A percentile compares a stretch with the other conserved stretches of the same genome.
Conservation (phyloP, 768 basidiomycete species). For the Suillus brevipes region DNA sequence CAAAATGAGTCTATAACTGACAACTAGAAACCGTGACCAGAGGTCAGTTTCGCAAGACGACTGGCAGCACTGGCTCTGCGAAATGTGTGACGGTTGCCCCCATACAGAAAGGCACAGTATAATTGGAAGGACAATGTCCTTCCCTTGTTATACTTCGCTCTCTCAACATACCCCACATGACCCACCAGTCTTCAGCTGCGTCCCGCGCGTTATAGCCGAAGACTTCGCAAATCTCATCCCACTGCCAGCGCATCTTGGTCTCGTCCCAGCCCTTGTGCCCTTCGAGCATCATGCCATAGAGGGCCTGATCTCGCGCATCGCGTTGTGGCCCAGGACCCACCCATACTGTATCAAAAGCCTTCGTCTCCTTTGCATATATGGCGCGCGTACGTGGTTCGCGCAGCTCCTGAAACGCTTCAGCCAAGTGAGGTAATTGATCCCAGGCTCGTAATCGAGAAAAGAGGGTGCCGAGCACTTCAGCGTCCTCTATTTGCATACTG, state of each 20-base stretch:
- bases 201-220: slow-evolving; percentile 58
- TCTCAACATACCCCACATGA: slow-evolving; percentile 52
- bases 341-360: slow-evolving; percentile 43
- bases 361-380: slow-evolving; percentile 45
- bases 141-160: slow-evolving; percentile 33
- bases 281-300: slow-evolving; percentile 22
- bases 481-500: slow-evolving; percentile 37
- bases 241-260: slow-evolving; percentile 46
- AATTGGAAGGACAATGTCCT: not conserved
- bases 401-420: slow-evolving; percentile 61
- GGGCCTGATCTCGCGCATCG: slow-evolving; percentile 43
- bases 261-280: slow-evolving; percentile 49
- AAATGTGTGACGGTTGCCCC: not conserved
- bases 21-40: not conserved
- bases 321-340: slow-evolving; percentile 47
- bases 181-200: slow-evolving; percentile 68
- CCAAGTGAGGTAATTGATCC: slow-evolving; percentile 50
- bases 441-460: slow-evolving; percentile 46
- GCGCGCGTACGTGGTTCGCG: slow-evolving; percentile 49
- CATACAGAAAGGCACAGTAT: not conserved
- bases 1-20: not conserved
- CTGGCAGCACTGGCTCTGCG: not conserved
- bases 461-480: slow-evolving; percentile 33
- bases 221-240: slow-evolving; percentile 56
- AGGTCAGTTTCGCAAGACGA: not conserved